Evolutionary conservation across 768 basidiomycete genomes (phyloP).

Genomic region (Psilocybe cubensis): DNA sequence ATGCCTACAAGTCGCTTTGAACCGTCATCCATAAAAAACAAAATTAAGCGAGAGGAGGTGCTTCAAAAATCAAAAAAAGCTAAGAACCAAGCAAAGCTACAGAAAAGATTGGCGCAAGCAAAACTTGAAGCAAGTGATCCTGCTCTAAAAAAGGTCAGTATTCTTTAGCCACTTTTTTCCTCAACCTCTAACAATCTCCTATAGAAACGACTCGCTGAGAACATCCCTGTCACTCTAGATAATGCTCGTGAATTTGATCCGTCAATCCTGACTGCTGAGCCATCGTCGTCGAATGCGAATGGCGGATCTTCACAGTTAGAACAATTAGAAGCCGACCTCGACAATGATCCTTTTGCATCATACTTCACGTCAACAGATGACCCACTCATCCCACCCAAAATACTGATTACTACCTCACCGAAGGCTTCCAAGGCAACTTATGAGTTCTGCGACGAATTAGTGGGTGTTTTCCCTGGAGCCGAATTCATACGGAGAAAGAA

Average conservation of each 20-base stretch:
- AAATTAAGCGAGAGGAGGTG: conserved; percentile 83
- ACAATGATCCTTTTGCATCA: conserved; percentile 75
- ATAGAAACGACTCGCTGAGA: conserved; percentile 82
- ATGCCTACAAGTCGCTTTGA: conserved; percentile 66
- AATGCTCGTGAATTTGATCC: conserved; percentile 89
- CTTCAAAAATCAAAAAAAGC: conserved; percentile 73
- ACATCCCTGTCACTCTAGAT: conserved; percentile 91
- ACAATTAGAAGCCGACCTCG: conserved; percentile 70
- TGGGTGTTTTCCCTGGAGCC: conserved; percentile 88
- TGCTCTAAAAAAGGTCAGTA: conserved; percentile 71
- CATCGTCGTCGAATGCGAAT: conserved; percentile 37
- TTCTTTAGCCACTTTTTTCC: background rate
- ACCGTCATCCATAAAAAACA: conserved; percentile 81
- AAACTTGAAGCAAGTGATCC: conserved; percentile 81
- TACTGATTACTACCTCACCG: conserved; percentile 89
- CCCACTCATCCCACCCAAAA: conserved; percentile 78
- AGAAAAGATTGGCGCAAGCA: conserved; percentile 75
- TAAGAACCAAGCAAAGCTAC: conserved; percentile 80
- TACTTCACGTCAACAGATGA: conserved; percentile 74
- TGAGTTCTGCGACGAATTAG: conserved; percentile 90
- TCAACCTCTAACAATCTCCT: background rate
- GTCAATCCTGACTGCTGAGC: conserved; percentile 62
- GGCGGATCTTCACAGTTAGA: conserved; percentile 38
- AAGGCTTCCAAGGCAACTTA: conserved; percentile 90
- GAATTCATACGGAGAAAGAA: conserved; percentile 88